A percentile compares a stretch with the other conserved stretches of the same genome.
Conservation (phyloP, 768 basidiomycete species). For the Aureoboletus auriporus region DNA sequence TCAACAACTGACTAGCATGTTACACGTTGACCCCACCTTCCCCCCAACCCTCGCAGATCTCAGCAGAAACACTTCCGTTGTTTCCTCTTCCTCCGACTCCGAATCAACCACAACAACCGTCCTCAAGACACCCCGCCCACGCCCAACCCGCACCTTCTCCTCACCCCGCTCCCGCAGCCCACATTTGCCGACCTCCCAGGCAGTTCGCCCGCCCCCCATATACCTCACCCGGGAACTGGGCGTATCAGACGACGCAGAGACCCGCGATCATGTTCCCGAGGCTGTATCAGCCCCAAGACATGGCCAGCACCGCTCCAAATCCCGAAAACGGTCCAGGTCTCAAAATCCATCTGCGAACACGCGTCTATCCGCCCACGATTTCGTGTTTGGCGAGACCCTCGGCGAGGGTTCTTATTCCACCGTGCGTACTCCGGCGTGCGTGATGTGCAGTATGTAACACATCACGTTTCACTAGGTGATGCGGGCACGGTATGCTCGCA, state of each 20-base stretch:
- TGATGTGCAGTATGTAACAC: constrained; percentile 8
- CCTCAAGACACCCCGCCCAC: constrained; percentile 42
- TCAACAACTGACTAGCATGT: constrained; percentile 1
- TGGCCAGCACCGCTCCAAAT: constrained; percentile 35
- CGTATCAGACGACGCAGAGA: constrained; percentile 27
- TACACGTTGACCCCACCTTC: not conserved
- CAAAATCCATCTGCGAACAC: constrained; percentile 45
- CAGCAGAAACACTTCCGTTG: constrained; percentile 73
- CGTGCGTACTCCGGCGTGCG: constrained; percentile 39
- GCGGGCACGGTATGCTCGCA: constrained; percentile 48
- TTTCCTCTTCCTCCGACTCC: constrained; percentile 59
- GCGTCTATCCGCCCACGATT: constrained; percentile 53
- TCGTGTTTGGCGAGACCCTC: constrained; percentile 67
- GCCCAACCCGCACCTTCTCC: constrained; percentile 59
- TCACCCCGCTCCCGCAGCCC: constrained; percentile 60
- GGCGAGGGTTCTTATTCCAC: constrained; percentile 84
- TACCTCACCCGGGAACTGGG: constrained; percentile 61
- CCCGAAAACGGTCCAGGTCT: constrained; percentile 36
- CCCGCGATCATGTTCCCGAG: constrained; percentile 12
- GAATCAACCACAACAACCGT: constrained; percentile 39
- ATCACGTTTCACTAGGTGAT: constrained; percentile 43
- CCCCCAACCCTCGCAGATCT: constrained; percentile 52
- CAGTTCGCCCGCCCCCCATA: constrained; percentile 42
- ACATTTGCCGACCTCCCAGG: constrained; percentile 33
- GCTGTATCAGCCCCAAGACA: not conserved